Base-by-base conservation (phyloP, 2,329 filamentous ascomycete species). In the Botrytis porri region DNA sequence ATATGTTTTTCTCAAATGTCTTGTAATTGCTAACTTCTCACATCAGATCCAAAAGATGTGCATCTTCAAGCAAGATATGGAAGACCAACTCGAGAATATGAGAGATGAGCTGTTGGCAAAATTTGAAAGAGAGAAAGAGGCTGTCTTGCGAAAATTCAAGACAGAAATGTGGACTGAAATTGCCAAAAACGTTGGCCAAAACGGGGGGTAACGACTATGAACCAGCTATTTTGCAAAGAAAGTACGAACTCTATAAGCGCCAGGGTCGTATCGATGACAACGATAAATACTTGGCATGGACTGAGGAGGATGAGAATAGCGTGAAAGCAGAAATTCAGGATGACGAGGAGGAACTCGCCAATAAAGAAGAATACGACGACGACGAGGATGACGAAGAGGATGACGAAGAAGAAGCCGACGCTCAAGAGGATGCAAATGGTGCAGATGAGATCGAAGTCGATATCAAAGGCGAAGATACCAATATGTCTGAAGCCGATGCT, bases 21-120 rank as follows among this genome's bases (percentile, higher is more conserved):
- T 8, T 20, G 8, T 51, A 8, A n/a, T 20, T 39, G 51, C 64
- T 67, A 41, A 67, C 20, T 41, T 6, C 37, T 10, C 2, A 9
- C 4, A 39, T 32, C 45, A 67, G 64, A 67, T 67, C 3, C 35
- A 67, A 29, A 67, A 29, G 64, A 67, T 67, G 64, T 67, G 64
- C 14, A 35, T 51, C 22, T 66, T 37, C 22, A 66, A 66, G 45
- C 63, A n/a, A 39, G 29, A 39, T 8, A 51, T 51, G 63, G 43
- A 66, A n/a, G 60, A n/a, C 2, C 35, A 62, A 62, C 60, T 39
- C 4, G 60, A 62, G 37, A 41, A 25, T 4, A 41, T 22, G 25
- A 37, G 60, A 39, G 60, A 62, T 25, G 60, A 62, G 37, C 60
- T 62, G 8, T 41, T 62, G 45, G 45, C 29, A 1, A 32, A 66